Conservation (phyloP, 2,329 filamentous ascomycete species). For the Pestalotiopsis sp. region DNA sequence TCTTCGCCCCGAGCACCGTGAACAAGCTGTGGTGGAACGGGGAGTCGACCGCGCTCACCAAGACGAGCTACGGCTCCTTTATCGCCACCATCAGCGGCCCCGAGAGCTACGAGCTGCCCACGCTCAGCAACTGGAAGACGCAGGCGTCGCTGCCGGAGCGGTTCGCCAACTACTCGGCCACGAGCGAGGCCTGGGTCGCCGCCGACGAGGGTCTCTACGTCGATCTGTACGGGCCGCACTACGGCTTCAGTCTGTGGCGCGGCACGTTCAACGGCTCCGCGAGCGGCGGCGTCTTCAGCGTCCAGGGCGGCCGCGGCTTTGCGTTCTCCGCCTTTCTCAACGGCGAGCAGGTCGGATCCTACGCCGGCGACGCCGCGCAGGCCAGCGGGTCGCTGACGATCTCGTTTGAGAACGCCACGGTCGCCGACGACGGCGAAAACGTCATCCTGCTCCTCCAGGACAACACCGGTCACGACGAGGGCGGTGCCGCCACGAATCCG, state of each 20-base stretch:
- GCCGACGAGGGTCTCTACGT: slow-evolving; percentile 52
- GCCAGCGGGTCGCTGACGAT: background rate
- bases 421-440: background rate
- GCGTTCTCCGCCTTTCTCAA: slow-evolving; percentile 71
- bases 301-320: slow-evolving; percentile 69
- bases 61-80: background rate
- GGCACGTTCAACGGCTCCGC: slow-evolving; percentile 70
- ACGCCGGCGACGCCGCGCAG: slow-evolving; percentile 47
- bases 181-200: background rate
- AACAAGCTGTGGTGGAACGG: background rate
- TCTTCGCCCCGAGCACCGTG: background rate
- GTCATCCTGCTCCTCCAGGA: slow-evolving; percentile 54
- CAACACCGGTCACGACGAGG: slow-evolving; percentile 71
- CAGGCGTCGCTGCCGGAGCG: background rate
- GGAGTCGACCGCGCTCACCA: background rate
- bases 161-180: background rate
- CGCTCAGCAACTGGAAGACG: background rate
- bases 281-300: slow-evolving; percentile 58
- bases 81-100: background rate
- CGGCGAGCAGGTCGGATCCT: slow-evolving; percentile 64
- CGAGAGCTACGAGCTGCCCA: background rate
- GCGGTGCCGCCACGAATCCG: slow-evolving; percentile 58
- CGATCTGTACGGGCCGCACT: slow-evolving; percentile 76
- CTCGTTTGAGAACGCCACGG: background rate
- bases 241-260: slow-evolving; percentile 69